Evolutionary conservation across 2,329 filamentous ascomycete genomes (phyloP).

Genomic region (Monilinia vaccinii-corymbosi): DNA sequence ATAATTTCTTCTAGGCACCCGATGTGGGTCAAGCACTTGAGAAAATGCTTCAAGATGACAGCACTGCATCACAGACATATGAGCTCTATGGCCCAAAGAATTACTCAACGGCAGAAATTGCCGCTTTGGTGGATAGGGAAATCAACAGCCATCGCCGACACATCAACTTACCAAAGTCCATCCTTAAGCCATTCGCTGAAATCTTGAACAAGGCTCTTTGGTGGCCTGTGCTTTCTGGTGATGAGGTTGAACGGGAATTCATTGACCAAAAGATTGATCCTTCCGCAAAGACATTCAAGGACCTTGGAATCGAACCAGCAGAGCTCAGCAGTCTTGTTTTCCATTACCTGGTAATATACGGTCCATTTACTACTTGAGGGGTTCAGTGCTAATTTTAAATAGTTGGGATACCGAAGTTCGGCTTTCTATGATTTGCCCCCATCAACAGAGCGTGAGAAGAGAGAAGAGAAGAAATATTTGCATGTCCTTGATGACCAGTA

Average conservation of each 20-base stretch:
- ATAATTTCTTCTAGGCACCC: constrained; percentile 49
- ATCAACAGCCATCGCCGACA: constrained; percentile 84
- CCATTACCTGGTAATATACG: constrained; percentile 69
- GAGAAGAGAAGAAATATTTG: constrained; percentile 92
- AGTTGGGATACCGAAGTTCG: constrained; percentile 86
- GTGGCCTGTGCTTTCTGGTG: constrained; percentile 77
- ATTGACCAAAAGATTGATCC: constrained; percentile 88
- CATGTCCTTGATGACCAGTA: constrained; percentile 87
- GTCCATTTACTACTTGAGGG: neutral
- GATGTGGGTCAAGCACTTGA: constrained; percentile 87
- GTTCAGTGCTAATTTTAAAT: neutral
- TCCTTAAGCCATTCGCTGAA: constrained; percentile 67
- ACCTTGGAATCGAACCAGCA: constrained; percentile 80
- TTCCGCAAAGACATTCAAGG: constrained; percentile 88
- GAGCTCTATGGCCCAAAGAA: constrained; percentile 92
- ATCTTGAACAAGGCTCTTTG: constrained; percentile 75
- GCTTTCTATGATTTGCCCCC: constrained; percentile 90
- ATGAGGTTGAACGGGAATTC: constrained; percentile 87
- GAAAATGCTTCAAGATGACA: constrained; percentile 83
- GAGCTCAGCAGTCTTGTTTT: constrained; percentile 84
- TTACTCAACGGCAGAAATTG: constrained; percentile 83
- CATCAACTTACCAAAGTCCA: constrained; percentile 76
- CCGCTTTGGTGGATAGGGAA: constrained; percentile 80
- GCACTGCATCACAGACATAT: constrained; percentile 79
- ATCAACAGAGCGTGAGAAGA: constrained; percentile 87